Base-by-base conservation (phyloP, 768 basidiomycete species). In the Paxillus ammoniavirescens region DNA sequence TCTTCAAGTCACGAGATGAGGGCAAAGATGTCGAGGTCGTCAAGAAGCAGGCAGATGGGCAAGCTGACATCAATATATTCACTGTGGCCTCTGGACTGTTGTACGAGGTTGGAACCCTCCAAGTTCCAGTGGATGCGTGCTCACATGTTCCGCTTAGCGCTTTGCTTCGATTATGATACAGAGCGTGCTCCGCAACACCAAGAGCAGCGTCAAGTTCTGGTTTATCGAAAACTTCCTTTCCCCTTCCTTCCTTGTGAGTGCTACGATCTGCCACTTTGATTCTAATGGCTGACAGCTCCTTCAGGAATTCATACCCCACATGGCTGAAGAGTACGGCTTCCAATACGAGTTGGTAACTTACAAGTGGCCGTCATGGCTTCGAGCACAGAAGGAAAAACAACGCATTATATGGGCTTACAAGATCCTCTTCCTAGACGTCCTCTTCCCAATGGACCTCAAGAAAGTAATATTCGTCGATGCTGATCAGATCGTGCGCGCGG, bases 141-240 rank as follows among this genome's bases (percentile, higher is more conserved):
- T 64, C 1, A 62, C 33, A 8, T 12, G 18, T 43, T 37, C 40
- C 38, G 8, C 18, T 41, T 58, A 98, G 93, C 87, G 97, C 14
- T 98, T 99, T 72, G 94, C 87, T 0, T 93, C 92, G 8, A 98
- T 99, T 73, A 99, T 98, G 97, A 92, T 98, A 52, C 77, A 98
- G 35, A 96, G 93, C 61, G 97, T 99, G 31, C 77, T 98, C 58
- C 86, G 87, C 38, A 96, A 98, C 65, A 98, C 97, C 15, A 86
- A 93, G 17, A 90, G 88, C 63, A 89, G 84, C 26, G 95, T 99
- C 70, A 99, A 99, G 70, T 99, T 98, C 74, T 98, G 97, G 97
- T 98, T 98, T 73, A 98, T 99, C 58, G 91, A 97, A 68, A 98
- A 99, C 73, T 99, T 99, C 81, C 80, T 98, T 13, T 98, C 96